Conservation (phyloP, 768 basidiomycete genomes). For the Podaxis sp. region DNA sequence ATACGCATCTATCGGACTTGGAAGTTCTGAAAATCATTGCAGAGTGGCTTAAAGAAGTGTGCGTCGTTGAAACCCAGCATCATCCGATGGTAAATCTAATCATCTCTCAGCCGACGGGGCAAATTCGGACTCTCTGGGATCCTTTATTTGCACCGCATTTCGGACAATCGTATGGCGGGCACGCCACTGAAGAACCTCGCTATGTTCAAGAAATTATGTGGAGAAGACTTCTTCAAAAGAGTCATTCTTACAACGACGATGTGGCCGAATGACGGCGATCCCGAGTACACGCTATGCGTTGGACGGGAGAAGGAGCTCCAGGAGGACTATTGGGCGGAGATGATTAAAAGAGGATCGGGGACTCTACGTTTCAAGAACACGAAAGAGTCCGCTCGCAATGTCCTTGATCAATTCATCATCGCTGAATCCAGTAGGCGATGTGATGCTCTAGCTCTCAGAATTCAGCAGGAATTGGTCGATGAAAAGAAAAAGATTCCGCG, state of each 20-base stretch:
- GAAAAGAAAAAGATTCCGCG: background rate
- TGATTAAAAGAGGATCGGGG: background rate
- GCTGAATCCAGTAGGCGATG: background rate
- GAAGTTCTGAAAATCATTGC: background rate
- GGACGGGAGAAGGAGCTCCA: background rate
- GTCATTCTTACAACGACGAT: slow-evolving; percentile 1
- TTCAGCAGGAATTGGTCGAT: background rate
- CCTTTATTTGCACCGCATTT: slow-evolving; percentile 18
- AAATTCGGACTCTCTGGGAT: slow-evolving; percentile 9
- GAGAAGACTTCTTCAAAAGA: background rate
- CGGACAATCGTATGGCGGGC: slow-evolving; percentile 6
- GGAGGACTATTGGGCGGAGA: background rate
- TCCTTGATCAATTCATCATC: background rate
- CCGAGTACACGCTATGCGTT: background rate
- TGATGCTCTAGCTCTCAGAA: background rate
- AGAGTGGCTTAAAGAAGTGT: background rate
- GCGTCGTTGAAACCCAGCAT: background rate
- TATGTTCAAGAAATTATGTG: slow-evolving; percentile 21
- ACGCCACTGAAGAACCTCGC: slow-evolving; percentile 6
- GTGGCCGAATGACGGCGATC: background rate
- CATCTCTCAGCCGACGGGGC: background rate
- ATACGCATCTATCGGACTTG: background rate
- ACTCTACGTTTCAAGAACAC: background rate
- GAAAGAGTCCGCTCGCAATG: background rate
- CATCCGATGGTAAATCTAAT: background rate